phyloP scores from a whole-genome alignment of 2,329 filamentous ascomycete species.

The Sarocladiaceae sp. region DNA sequence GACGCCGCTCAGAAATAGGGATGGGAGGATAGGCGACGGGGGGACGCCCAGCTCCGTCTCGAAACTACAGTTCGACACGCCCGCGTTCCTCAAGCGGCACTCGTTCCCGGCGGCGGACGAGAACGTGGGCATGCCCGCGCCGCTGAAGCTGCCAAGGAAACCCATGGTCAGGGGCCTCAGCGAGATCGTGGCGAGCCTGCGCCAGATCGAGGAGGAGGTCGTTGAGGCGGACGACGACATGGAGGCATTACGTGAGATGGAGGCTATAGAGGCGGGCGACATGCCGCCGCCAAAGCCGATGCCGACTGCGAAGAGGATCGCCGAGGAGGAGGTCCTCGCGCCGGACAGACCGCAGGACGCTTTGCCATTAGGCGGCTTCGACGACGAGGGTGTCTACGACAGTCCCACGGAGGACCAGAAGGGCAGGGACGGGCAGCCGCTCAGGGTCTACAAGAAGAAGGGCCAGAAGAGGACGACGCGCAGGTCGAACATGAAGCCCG shows the following conservation, averaged over 20 bases:
- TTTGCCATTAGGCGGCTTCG: slow-evolving; percentile 55
- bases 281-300: slow-evolving; percentile 18
- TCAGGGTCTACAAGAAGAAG: slow-evolving; percentile 74
- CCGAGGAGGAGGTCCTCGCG: slow-evolving; percentile 31
- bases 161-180: slow-evolving; percentile 67
- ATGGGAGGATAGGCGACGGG: slow-evolving; percentile 21
- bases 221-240: slow-evolving; percentile 64
- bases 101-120: slow-evolving; percentile 45
- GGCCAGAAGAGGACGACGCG: slow-evolving; percentile 76
- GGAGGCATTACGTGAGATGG: slow-evolving; percentile 69
- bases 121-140: slow-evolving; percentile 44
- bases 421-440: slow-evolving; percentile 53
- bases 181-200: slow-evolving; percentile 66
- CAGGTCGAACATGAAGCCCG: slow-evolving; percentile 59
- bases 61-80: slow-evolving; percentile 62
- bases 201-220: slow-evolving; percentile 64
- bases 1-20: slow-evolving; percentile 55
- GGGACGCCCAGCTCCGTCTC: slow-evolving; percentile 48
- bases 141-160: slow-evolving; percentile 51
- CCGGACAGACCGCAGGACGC: slow-evolving; percentile 39
- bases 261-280: slow-evolving; percentile 38
- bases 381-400: slow-evolving; percentile 58
- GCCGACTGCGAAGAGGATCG: slow-evolving; percentile 16
- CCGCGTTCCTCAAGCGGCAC: slow-evolving; percentile 59
- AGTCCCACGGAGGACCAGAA: slow-evolving; percentile 47